Evolutionary conservation across 345 rosid species (phyloP).

Genomic region (Mercurialis annua): DNA sequence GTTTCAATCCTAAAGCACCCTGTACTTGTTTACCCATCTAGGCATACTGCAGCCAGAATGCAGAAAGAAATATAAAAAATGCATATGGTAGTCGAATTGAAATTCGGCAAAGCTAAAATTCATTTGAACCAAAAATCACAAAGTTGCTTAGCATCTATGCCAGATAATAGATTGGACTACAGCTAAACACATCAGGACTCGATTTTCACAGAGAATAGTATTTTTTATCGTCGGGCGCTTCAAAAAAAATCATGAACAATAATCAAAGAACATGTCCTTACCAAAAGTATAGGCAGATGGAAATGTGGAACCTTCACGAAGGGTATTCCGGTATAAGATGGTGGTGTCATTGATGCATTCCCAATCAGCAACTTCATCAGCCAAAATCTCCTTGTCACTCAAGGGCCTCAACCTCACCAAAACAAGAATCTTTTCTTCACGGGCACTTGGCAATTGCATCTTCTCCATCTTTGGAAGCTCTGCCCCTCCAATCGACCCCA

Average conservation of each 20-base stretch:
- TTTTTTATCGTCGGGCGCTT: neutral
- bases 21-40: neutral
- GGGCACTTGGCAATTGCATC: slow-evolving; percentile 51
- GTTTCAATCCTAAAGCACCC: neutral
- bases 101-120: neutral
- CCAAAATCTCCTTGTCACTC: slow-evolving; percentile 75
- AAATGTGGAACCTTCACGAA: slow-evolving; percentile 91
- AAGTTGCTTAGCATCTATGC: neutral
- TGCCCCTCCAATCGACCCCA: slow-evolving; percentile 83
- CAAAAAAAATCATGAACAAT: neutral
- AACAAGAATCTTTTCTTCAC: slow-evolving; percentile 88
- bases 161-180: slow-evolving; percentile 8
- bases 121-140: slow-evolving; percentile 2
- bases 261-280: slow-evolving; percentile 31
- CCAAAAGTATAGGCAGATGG: slow-evolving; percentile 92
- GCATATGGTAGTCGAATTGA: neutral
- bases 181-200: neutral
- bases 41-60: neutral
- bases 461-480: slow-evolving; percentile 69
- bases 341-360: slow-evolving; percentile 90
- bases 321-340: slow-evolving; percentile 80
- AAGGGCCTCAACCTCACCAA: slow-evolving; percentile 92
- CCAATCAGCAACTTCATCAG: slow-evolving; percentile 86
- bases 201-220: neutral
- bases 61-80: neutral